phyloP scores from a whole-genome alignment of 2,329 filamentous ascomycete species.

The Claviceps sorghi region DNA sequence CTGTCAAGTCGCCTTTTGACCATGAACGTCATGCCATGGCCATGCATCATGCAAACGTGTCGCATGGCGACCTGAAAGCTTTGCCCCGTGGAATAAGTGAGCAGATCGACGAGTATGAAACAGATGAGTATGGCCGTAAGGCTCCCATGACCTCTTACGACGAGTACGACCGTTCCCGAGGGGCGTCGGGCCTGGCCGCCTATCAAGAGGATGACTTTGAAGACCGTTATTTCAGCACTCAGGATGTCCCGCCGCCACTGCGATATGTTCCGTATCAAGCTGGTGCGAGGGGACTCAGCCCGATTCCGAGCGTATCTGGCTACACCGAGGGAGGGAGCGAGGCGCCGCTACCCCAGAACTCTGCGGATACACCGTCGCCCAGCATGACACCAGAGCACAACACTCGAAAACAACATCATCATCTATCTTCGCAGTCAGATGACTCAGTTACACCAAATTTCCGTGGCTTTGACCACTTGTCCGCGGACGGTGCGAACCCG shows the following conservation, averaged over 20 bases:
- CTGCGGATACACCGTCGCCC: constrained; percentile 35
- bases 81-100: constrained; percentile 34
- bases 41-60: constrained; percentile 51
- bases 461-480: constrained; percentile 38
- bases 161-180: constrained; percentile 22
- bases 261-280: constrained; percentile 56
- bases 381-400: constrained; percentile 34
- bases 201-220: constrained; percentile 28
- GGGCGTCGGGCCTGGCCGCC: constrained; percentile 17
- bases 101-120: constrained; percentile 33
- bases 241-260: constrained; percentile 48
- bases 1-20: constrained; percentile 37
- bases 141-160: constrained; percentile 29
- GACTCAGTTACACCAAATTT: constrained; percentile 26
- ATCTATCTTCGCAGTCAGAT: constrained; percentile 19
- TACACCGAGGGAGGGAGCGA: constrained; percentile 58
- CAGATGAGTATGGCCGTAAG: constrained; percentile 29
- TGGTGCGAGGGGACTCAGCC: constrained; percentile 61
- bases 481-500: constrained; percentile 41
- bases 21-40: constrained; percentile 45
- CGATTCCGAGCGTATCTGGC: constrained; percentile 84
- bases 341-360: constrained; percentile 40
- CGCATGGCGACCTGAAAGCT: constrained; percentile 42
- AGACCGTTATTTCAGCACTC: constrained; percentile 39
- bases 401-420: constrained; percentile 19